Conservation (phyloP, 495 filamentous ascomycete species). For the Trichocladium uniseriatum region DNA sequence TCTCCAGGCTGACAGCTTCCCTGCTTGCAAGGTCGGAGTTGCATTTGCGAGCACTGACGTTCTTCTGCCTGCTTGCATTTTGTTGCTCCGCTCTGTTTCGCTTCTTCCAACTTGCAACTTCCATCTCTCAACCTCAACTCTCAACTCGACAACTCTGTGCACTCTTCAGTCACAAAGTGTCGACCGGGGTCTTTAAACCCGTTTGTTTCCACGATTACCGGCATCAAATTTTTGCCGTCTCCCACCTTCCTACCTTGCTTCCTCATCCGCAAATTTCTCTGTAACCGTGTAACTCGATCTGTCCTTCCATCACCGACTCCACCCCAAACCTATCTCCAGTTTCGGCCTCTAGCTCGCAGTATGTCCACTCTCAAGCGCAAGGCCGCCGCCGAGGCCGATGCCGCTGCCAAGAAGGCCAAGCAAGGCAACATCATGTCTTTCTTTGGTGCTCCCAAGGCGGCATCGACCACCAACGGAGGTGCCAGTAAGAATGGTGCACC, state of each 20-base stretch:
- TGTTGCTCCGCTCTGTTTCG: not conserved
- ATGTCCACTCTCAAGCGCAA: slow-evolving; percentile 61
- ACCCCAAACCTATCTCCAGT: slow-evolving; percentile 3
- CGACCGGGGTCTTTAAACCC: not conserved
- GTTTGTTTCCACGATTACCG: not conserved
- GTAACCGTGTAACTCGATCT: not conserved
- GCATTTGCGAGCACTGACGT: not conserved
- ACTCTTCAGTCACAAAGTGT: not conserved
- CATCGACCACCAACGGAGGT: slow-evolving; percentile 16
- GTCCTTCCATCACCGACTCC: slow-evolving; percentile 1
- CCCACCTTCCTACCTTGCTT: not conserved
- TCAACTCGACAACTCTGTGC: not conserved
- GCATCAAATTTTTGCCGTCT: not conserved
- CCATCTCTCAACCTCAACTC: not conserved
- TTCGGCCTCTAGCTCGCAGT: slow-evolving; percentile 2
- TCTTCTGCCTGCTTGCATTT: not conserved
- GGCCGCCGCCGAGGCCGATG: slow-evolving; percentile 40
- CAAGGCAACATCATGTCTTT: slow-evolving; percentile 47
- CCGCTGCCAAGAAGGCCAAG: slow-evolving; percentile 64
- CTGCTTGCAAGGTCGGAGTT: slow-evolving; percentile 7
- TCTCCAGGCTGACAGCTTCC: slow-evolving; percentile 1
- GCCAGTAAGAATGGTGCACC: not conserved
- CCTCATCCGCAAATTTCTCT: not conserved
- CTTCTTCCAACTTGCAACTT: not conserved
- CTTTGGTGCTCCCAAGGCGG: slow-evolving; percentile 38